These are phyloP conservation scores for Oryza glumipatula DNA, from an alignment of 176 grass and related monocot genomes.

Conservation along the genomic window DNA sequence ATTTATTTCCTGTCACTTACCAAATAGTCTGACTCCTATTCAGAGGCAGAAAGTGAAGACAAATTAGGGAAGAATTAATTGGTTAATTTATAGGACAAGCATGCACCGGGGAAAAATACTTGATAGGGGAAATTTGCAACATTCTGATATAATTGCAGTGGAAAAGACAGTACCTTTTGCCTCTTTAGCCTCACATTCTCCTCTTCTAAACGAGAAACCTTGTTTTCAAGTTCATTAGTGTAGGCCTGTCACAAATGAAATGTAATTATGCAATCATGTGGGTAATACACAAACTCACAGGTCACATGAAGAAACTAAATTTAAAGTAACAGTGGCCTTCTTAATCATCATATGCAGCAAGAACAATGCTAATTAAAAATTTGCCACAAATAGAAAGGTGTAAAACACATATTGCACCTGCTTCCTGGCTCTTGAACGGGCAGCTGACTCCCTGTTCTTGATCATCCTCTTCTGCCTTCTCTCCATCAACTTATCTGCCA, in stretches of 20 bases:
- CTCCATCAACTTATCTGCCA: conserved; percentile 69
- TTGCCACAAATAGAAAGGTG: not conserved
- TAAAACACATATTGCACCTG: conserved; percentile 54
- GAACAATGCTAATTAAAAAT: not conserved
- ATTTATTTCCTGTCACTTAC: conserved; percentile 30
- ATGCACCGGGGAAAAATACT: not conserved
- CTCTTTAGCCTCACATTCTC: conserved; percentile 84
- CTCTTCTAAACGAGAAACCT: conserved; percentile 90
- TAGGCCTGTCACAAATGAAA: conserved; percentile 78
- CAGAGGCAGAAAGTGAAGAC: conserved; percentile 3
- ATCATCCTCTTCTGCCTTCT: conserved; percentile 99
- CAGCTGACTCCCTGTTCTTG: conserved; percentile 97
- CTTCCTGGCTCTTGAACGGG: conserved; percentile 98
- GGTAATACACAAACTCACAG: not conserved
- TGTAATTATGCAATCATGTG: not conserved
- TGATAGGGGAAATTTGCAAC: not conserved
- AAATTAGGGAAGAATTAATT: not conserved
- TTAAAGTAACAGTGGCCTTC: not conserved
- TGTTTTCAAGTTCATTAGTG: conserved; percentile 98
- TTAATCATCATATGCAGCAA: not conserved
- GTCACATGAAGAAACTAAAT: conserved; percentile 15
- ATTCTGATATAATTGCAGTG: conserved; percentile 18
- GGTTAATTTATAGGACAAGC: conserved; percentile 18
- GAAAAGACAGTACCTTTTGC: conserved; percentile 72
- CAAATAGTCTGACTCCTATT: conserved; percentile 3